Evolutionary conservation across 768 basidiomycete genomes (phyloP).

Genomic region (Psilocybe tampanensis): DNA sequence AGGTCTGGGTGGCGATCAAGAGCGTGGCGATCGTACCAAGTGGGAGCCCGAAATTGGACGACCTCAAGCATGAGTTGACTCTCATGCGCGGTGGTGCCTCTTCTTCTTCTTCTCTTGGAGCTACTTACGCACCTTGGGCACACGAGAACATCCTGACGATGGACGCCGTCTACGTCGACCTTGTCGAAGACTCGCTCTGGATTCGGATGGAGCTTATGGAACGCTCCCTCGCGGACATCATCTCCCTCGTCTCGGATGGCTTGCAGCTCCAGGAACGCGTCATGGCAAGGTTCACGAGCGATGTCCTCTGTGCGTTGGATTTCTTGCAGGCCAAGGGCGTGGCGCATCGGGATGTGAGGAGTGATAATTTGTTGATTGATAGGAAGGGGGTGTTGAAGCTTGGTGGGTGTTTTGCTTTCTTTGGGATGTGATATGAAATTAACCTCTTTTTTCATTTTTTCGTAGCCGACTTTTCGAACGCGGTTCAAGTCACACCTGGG

Average conservation of each 20-base stretch:
- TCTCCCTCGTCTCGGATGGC: constrained; percentile 63
- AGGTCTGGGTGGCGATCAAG: constrained; percentile 75
- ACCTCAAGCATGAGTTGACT: constrained; percentile 61
- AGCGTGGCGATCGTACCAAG: constrained; percentile 60
- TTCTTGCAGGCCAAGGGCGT: constrained; percentile 68
- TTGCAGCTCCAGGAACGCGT: constrained; percentile 67
- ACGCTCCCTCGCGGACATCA: constrained; percentile 80
- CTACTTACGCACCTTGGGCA: constrained; percentile 27
- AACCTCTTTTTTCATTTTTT: neutral
- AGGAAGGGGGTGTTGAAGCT: constrained; percentile 72
- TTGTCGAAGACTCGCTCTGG: constrained; percentile 72
- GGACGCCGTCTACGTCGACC: constrained; percentile 72
- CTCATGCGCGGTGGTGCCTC: constrained; percentile 50
- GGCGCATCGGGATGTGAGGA: constrained; percentile 83
- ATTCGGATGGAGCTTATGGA: constrained; percentile 92
- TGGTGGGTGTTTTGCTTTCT: constrained; percentile 43
- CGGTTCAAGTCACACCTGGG: constrained; percentile 58
- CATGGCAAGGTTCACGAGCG: constrained; percentile 74
- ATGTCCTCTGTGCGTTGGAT: constrained; percentile 70
- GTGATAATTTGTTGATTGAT: constrained; percentile 81
- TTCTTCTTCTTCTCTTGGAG: neutral
- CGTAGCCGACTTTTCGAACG: constrained; percentile 80
- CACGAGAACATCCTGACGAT: constrained; percentile 68
- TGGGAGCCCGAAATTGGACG: constrained; percentile 63
- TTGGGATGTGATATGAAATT: too few relatives aligned